These are phyloP conservation scores for Calonectria leucothoes DNA, from an alignment of 2,329 filamentous ascomycete genomes.

Conservation along the genomic window DNA sequence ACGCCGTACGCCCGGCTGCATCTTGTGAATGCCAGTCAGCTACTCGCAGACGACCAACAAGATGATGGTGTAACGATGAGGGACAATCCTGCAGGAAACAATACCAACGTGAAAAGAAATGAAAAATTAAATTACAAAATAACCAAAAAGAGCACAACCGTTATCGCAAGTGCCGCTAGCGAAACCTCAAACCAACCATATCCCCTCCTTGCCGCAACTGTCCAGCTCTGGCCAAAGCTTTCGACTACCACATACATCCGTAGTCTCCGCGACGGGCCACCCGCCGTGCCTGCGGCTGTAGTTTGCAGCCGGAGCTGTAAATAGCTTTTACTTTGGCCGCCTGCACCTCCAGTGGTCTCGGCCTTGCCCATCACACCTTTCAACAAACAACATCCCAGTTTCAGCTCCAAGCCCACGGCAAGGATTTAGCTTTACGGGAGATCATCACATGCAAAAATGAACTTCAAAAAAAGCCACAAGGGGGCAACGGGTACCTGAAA, in stretches of 20 bases:
- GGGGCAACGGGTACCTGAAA: not conserved
- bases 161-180: not conserved
- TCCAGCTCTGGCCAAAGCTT: not conserved
- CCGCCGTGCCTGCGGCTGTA: not conserved
- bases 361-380: not conserved
- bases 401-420: not conserved
- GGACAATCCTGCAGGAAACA: too few species aligned
- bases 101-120: too few species aligned
- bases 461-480: too few species aligned
- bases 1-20: not conserved
- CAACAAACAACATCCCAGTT: not conserved
- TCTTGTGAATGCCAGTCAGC: not conserved
- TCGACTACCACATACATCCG: not conserved
- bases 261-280: not conserved
- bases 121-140: too few species aligned
- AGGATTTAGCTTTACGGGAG: not conserved
- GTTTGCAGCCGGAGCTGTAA: not conserved
- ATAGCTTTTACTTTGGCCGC: not conserved
- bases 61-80: not conserved
- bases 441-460: not conserved
- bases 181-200: not conserved
- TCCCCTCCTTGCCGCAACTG: not conserved
- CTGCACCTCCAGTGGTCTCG: not conserved
- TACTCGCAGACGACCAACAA: not conserved
- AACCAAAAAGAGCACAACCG: not conserved